These are phyloP conservation scores for Cyclotella distinguenda DNA, from an alignment of 108 stramenopile species.

Conservation along the genomic window DNA sequence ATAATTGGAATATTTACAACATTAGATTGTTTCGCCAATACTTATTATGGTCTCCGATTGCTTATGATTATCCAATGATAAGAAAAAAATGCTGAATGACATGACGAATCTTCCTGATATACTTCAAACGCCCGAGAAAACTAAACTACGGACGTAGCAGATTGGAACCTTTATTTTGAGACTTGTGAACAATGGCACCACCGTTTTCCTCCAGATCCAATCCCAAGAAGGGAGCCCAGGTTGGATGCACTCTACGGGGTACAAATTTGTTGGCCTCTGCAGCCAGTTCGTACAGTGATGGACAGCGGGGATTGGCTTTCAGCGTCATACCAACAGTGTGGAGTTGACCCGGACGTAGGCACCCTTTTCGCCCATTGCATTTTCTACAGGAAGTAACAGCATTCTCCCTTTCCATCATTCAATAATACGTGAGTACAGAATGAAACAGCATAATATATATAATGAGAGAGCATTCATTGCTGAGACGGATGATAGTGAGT, in stretches of 20 bases:
- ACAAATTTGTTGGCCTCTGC: slow-evolving; percentile 67
- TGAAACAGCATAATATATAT: no score
- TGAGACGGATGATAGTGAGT: no score
- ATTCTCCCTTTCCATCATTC: slow-evolving; percentile 82
- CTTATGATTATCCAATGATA: no score
- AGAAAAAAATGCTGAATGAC: no score
- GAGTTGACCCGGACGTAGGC: slow-evolving; percentile 47
- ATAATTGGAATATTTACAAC: no score
- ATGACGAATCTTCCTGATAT: neutral
- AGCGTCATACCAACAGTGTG: slow-evolving; percentile 69
- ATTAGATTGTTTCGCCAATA: no score
- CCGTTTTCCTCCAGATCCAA: slow-evolving; percentile 8
- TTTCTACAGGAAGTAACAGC: slow-evolving; percentile 73
- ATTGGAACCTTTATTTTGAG: neutral
- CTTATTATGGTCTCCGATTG: no score
- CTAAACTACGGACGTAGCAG: slow-evolving; percentile 5
- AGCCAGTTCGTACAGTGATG: slow-evolving; percentile 68
- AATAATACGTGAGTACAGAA: no score
- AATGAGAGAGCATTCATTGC: no score
- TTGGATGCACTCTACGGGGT: slow-evolving; percentile 72
- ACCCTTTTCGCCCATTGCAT: slow-evolving; percentile 84
- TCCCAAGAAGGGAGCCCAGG: slow-evolving; percentile 78
- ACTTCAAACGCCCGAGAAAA: neutral
- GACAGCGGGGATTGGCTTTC: slow-evolving; percentile 43
- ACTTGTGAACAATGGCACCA: neutral